These are phyloP conservation scores for Huntiella abstrusa DNA, from an alignment of 2,329 filamentous ascomycete genomes.

Conservation along the genomic window DNA sequence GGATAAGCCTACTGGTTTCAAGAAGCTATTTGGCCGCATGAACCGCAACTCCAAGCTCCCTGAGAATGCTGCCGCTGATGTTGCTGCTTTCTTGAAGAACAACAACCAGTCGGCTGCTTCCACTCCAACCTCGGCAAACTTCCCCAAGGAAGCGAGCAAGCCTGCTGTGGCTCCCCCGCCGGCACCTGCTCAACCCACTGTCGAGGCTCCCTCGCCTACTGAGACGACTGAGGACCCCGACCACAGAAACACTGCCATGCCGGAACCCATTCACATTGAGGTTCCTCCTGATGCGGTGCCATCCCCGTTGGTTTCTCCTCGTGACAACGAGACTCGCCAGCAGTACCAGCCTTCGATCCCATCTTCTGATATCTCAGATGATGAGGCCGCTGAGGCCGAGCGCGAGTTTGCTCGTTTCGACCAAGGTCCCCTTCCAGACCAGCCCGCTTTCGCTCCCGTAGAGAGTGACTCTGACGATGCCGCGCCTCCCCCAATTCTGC, in stretches of 20 bases:
- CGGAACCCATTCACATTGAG: conserved; percentile 1
- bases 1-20: conserved; percentile 27
- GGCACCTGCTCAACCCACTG: not conserved
- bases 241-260: not conserved
- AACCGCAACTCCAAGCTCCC: conserved; percentile 38
- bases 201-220: not conserved
- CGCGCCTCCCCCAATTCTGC: conserved; percentile 32
- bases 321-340: conserved; percentile 15
- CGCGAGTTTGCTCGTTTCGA: conserved; percentile 53
- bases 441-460: conserved; percentile 64
- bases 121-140: conserved; percentile 14
- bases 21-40: conserved; percentile 48
- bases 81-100: conserved; percentile 31
- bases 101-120: conserved; percentile 15
- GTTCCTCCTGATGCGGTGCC: conserved; percentile 6
- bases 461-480: conserved; percentile 31
- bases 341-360: conserved; percentile 25
- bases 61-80: conserved; percentile 32
- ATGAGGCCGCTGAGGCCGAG: conserved; percentile 38
- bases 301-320: conserved; percentile 7
- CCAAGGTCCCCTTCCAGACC: conserved; percentile 72
- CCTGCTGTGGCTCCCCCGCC: conserved; percentile 13
- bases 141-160: conserved; percentile 11
- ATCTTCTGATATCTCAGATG: conserved; percentile 37
- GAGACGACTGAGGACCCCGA: conserved; percentile 4